phyloP scores from a whole-genome alignment of 192 early-diverging fungal species.

The Chytriomyces sp. region DNA sequence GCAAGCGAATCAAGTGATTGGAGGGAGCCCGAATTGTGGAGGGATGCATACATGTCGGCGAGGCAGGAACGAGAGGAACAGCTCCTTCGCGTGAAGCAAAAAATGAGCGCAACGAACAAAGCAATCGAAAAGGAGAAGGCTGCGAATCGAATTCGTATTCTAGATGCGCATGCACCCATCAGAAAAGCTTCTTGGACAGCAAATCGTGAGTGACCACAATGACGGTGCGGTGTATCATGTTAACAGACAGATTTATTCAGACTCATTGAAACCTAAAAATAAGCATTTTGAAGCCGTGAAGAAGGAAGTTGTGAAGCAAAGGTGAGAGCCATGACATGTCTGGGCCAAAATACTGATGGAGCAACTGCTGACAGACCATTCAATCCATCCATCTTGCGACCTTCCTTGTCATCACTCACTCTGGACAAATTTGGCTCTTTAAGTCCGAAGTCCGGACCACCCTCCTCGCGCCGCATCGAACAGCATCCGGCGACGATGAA shows the following conservation, averaged over 20 bases:
- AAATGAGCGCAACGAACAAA: slow-evolving; percentile 6
- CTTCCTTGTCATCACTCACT: not conserved
- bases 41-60: slow-evolving; percentile 3
- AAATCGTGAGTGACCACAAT: not conserved
- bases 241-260: not conserved
- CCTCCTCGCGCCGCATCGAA: not conserved
- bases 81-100: not conserved
- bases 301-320: not conserved
- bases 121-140: slow-evolving; percentile 1
- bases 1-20: slow-evolving; percentile 7
- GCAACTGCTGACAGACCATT: no score
- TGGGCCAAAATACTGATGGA: no score
- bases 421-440: not conserved
- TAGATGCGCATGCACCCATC: not conserved
- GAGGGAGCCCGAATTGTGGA: slow-evolving; percentile 12
- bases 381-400: not conserved
- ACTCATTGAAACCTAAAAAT: not conserved
- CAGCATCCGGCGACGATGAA: not conserved
- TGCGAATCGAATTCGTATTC: not conserved
- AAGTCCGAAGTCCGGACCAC: not conserved
- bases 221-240: not conserved
- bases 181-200: not conserved
- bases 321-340: not conserved
- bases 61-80: slow-evolving; percentile 20
- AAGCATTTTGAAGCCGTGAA: not conserved